Percentiles rank a stretch among this genome's conserved stretches.
Conservation (phyloP, 257 asterid species). For the Ilex asprella region DNA sequence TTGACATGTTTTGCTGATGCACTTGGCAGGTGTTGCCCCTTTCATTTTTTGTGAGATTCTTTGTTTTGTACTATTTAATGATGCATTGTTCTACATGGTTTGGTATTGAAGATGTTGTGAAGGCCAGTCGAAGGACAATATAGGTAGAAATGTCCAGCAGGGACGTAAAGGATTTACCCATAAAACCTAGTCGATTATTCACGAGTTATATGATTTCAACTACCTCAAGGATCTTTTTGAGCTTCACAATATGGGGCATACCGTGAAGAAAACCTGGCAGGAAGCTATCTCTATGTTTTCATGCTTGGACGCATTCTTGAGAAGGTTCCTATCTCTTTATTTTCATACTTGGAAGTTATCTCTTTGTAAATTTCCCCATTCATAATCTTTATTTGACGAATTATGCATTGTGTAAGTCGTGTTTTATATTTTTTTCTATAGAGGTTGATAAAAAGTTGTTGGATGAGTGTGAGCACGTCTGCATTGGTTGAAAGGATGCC, state of each 20-base stretch:
- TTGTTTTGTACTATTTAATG: too few species aligned
- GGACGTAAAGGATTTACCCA: slow-evolving; percentile 55
- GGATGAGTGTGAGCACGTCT: too few species aligned
- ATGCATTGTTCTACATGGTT: too few species aligned
- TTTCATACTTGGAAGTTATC: slow-evolving; percentile 47
- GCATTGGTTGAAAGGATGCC: too few species aligned
- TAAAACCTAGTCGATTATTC: slow-evolving; percentile 38
- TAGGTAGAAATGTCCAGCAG: slow-evolving; percentile 40
- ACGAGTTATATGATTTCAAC: slow-evolving; percentile 56
- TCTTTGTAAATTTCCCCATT: slow-evolving; percentile 78
- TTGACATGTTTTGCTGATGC: too few species aligned
- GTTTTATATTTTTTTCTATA: too few species aligned
- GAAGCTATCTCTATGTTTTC: slow-evolving; percentile 90
- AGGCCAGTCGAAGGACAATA: slow-evolving; percentile 31
- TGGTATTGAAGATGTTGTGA: background rate
- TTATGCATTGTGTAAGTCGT: too few species aligned
- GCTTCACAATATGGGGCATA: slow-evolving; percentile 67
- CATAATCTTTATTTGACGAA: slow-evolving; percentile 72
- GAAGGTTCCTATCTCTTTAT: slow-evolving; percentile 15
- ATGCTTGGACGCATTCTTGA: slow-evolving; percentile 86
- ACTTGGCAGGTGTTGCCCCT: too few species aligned
- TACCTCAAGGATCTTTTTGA: slow-evolving; percentile 75
- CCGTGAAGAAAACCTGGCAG: slow-evolving; percentile 75
- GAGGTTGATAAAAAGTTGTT: too few species aligned
- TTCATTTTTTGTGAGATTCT: too few species aligned